Percentiles rank a stretch among this genome's conserved stretches.
Conservation (phyloP, 2,329 filamentous ascomycete genomes). For the Byssochlamys sp. region DNA sequence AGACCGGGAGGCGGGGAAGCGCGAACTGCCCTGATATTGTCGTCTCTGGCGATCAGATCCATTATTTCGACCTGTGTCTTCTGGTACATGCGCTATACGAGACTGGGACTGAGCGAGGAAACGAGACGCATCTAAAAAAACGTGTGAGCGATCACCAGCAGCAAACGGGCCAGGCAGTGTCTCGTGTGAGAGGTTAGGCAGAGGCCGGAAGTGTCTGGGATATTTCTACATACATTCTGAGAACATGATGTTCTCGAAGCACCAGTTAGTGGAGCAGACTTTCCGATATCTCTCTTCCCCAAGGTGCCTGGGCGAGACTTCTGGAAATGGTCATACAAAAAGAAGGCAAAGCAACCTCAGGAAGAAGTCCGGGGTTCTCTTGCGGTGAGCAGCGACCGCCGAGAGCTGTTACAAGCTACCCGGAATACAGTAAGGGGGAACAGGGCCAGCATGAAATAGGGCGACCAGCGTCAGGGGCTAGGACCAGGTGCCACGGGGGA, state of each 20-base stretch:
- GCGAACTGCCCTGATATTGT: conserved; percentile 34
- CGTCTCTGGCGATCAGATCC: conserved; percentile 40
- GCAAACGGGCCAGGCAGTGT: conserved; percentile 8
- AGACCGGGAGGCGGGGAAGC: conserved; percentile 41
- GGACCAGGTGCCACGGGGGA: background rate
- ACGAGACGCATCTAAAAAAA: conserved; percentile 70
- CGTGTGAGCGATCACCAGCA: conserved; percentile 19
- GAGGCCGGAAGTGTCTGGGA: background rate
- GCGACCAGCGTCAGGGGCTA: background rate
- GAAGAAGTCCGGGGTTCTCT: background rate
- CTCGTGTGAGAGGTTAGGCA: conserved; percentile 8
- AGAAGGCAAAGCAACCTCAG: background rate
- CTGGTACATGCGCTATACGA: conserved; percentile 64
- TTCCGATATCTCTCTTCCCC: background rate
- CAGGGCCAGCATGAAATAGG: background rate
- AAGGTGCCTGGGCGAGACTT: background rate
- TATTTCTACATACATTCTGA: conserved; percentile 70
- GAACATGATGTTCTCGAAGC: conserved; percentile 51
- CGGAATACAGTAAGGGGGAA: background rate
- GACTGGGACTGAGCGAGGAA: conserved; percentile 96
- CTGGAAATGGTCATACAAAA: background rate
- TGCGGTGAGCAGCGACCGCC: background rate
- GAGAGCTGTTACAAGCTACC: background rate
- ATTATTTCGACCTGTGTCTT: conserved; percentile 39
- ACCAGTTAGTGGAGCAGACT: conserved; percentile 1